Conservation (phyloP, 2,329 filamentous ascomycete species). For the Dactylellina sp. region DNA sequence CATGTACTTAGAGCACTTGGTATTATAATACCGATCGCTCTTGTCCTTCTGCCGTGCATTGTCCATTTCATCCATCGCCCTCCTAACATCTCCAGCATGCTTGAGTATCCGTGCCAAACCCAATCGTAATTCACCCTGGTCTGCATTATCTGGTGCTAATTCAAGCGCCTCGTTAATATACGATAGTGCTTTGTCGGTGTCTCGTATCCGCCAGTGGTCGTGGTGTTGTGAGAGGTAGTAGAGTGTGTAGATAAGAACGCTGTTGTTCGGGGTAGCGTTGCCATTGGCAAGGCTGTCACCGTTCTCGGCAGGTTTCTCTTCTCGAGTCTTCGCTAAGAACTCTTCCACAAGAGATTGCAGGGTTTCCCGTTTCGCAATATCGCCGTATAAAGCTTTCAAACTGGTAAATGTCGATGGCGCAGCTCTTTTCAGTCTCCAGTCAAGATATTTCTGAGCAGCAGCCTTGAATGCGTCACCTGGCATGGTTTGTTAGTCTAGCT, state of each 20-base stretch:
- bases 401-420: conserved; percentile 97
- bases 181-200: conserved; percentile 82
- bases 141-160: conserved; percentile 79
- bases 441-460: conserved; percentile 82
- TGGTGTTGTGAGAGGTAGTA: conserved; percentile 98
- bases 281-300: conserved; percentile 66
- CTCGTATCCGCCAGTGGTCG: conserved; percentile 88
- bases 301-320: conserved; percentile 65
- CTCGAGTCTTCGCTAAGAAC: conserved; percentile 71
- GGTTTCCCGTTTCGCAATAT: conserved; percentile 79
- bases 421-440: conserved; percentile 87
- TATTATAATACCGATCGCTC: conserved; percentile 97
- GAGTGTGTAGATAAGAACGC: conserved; percentile 73
- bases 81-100: conserved; percentile 81
- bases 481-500: conserved; percentile 3
- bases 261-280: conserved; percentile 73
- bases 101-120: conserved; percentile 96
- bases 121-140: conserved; percentile 80
- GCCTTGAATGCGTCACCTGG: conserved; percentile 80
- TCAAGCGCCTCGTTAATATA: conserved; percentile 87
- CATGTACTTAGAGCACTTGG: conserved; percentile 96
- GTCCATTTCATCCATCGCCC: conserved; percentile 89
- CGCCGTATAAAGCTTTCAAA: conserved; percentile 89
- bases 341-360: conserved; percentile 81
- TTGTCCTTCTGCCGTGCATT: conserved; percentile 84